These are phyloP conservation scores for Tolypocladium amazonense DNA, from an alignment of 2,329 filamentous ascomycete genomes.

Conservation along the genomic window DNA sequence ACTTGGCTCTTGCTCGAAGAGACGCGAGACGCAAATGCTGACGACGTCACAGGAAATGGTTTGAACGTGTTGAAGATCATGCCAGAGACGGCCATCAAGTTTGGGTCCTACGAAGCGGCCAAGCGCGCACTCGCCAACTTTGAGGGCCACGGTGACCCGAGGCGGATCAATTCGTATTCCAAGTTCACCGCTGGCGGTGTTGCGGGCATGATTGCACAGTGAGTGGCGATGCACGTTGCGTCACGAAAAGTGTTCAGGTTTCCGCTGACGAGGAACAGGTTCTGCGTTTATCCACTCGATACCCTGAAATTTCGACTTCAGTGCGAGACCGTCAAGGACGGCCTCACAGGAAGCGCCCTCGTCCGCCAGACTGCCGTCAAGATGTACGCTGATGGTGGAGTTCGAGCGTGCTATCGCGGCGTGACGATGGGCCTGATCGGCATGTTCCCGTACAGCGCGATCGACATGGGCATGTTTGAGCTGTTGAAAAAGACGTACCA, in stretches of 20 bases:
- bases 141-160: slow-evolving; percentile 79
- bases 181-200: slow-evolving; percentile 87
- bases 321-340: slow-evolving; percentile 83
- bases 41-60: slow-evolving; percentile 62
- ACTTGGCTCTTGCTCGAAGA: background rate
- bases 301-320: slow-evolving; percentile 77
- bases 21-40: background rate
- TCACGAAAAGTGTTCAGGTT: background rate
- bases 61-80: slow-evolving; percentile 96
- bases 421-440: slow-evolving; percentile 88
- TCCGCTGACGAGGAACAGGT: slow-evolving; percentile 32
- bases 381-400: slow-evolving; percentile 70
- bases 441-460: slow-evolving; percentile 96
- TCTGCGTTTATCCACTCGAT: slow-evolving; percentile 90
- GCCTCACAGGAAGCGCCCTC: slow-evolving; percentile 71
- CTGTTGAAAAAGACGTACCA: slow-evolving; percentile 71
- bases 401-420: slow-evolving; percentile 77
- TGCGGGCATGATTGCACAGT: slow-evolving; percentile 91
- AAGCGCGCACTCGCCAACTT: slow-evolving; percentile 78
- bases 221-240: slow-evolving; percentile 19
- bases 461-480: slow-evolving; percentile 94
- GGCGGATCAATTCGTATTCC: slow-evolving; percentile 68
- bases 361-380: slow-evolving; percentile 75
- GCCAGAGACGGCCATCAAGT: slow-evolving; percentile 97
- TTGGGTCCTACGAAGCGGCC: slow-evolving; percentile 91